Evolutionary conservation across 352 stramenopile genomes (phyloP), one percentile per base, ranked within the genome.

Genomic region (Plasmopara halstedii): DNA sequence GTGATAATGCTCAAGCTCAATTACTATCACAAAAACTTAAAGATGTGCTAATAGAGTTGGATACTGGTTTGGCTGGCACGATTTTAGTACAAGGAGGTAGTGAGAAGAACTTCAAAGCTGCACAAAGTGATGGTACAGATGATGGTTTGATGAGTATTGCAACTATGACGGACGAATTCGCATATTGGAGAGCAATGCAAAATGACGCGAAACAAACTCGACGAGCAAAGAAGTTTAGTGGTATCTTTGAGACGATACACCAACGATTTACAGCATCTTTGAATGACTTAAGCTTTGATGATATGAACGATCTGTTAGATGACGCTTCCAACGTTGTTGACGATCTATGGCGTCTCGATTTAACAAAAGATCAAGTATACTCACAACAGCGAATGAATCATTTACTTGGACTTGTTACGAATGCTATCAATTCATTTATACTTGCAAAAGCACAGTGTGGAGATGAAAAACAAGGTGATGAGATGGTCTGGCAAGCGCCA

Each of bases 331-430:
- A 94, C 31, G 76, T 79, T 4, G 70, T 95, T 4, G 88, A 97
- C 35, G 84, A 95, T 50, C 72, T 95, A 6, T 97, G 90, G 88
- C 73, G 66, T 48, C 83, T 82, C 18, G 70, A 83, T n/a, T 42
- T 95, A 0, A 46, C 72, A 2, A 33, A 61, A 2, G 59, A 80
- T 41, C 56, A 82, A 13, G 56, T 77, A 40, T 97, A 94, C 53
- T 85, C 88, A 0, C 86, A 97, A 53, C 32, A 44, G 0, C 67
- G 88, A 20, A 97, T 97, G 88, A 63, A 84, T 34, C 85, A 96
- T 44, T 26, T 97, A 8, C 65, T 97, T 2, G 78, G 85, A 0
- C 73, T 95, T 22, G 76, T 97, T 0, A 73, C 70, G 6, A 56
- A 56, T 1, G 81, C 79, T 2, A 68, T 97, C 39, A 90, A 87